phyloP scores from a whole-genome alignment of 192 early-diverging fungal species.

The Phycomyces blakesleeanus region DNA sequence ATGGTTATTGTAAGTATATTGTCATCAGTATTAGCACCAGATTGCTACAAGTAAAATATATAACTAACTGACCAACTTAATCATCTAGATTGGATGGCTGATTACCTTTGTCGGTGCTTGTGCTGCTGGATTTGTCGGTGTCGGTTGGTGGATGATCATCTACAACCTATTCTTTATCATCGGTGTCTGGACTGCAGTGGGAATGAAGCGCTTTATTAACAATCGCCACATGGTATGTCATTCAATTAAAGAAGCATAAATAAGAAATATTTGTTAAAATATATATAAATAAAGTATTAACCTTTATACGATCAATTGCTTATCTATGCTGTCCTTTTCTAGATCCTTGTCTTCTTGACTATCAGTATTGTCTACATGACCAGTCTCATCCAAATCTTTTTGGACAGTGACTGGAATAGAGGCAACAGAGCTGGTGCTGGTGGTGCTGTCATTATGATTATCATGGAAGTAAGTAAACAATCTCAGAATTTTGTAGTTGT shows the following conservation, averaged over 20 bases:
- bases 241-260: no score
- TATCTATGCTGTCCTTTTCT: constrained; percentile 3
- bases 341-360: constrained; percentile 22
- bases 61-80: no score
- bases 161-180: constrained; percentile 22
- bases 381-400: background rate
- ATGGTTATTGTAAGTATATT: background rate
- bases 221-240: constrained; percentile 12
- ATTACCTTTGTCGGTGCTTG: constrained; percentile 30
- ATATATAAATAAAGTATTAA: no score
- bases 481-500: no score
- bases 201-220: background rate
- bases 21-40: background rate
- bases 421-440: constrained; percentile 23
- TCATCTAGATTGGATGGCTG: constrained; percentile 26
- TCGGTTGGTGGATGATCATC: constrained; percentile 31
- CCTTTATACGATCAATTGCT: no score
- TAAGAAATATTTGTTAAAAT: no score
- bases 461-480: constrained; percentile 24
- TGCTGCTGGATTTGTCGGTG: constrained; percentile 8
- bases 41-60: no score
- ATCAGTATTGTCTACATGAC: constrained; percentile 27
- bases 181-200: constrained; percentile 7
- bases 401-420: background rate
- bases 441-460: constrained; percentile 28